A percentile compares a stretch with the other conserved stretches of the same genome.
phyloP scores from a whole-genome alignment of 2,329 filamentous ascomycete genomes.

The Hypoxylon sp. region DNA sequence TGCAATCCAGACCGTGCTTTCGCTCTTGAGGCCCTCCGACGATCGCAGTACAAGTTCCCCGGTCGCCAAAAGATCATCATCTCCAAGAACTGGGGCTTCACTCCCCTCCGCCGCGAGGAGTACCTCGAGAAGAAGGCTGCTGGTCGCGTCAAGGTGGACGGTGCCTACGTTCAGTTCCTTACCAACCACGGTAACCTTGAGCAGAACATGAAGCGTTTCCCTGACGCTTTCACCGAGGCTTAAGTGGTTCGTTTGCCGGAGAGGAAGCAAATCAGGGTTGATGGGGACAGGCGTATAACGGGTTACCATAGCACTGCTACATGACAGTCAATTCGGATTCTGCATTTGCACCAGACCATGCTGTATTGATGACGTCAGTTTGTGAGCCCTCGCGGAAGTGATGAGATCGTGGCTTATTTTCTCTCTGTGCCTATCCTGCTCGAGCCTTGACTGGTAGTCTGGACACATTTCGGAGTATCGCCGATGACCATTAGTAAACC shows the following conservation, averaged over 20 bases:
- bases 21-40: slow-evolving; percentile 97
- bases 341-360: slow-evolving; percentile 42
- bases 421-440: not conserved
- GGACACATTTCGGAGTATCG: not conserved
- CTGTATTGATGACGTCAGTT: not conserved
- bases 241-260: slow-evolving; percentile 44
- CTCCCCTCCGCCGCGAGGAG: slow-evolving; percentile 95
- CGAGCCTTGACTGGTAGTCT: not conserved
- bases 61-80: slow-evolving; percentile 99
- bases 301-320: slow-evolving; percentile 47
- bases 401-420: not conserved
- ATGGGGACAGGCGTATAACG: slow-evolving; percentile 45
- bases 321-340: slow-evolving; percentile 46
- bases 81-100: slow-evolving; percentile 99
- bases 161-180: slow-evolving; percentile 99
- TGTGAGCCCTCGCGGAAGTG: not conserved
- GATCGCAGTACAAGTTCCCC: slow-evolving; percentile 99
- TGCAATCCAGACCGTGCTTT: slow-evolving; percentile 74
- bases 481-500: not conserved
- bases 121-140: slow-evolving; percentile 95
- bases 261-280: slow-evolving; percentile 43
- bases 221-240: slow-evolving; percentile 80
- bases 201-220: slow-evolving; percentile 93
- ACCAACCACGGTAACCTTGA: slow-evolving; percentile 87
- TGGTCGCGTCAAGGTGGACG: slow-evolving; percentile 93